Evolutionary conservation across 78 protist genomes (phyloP), one percentile per base, ranked within the genome.

Genomic region (Dictyostelium citrinum): DNA sequence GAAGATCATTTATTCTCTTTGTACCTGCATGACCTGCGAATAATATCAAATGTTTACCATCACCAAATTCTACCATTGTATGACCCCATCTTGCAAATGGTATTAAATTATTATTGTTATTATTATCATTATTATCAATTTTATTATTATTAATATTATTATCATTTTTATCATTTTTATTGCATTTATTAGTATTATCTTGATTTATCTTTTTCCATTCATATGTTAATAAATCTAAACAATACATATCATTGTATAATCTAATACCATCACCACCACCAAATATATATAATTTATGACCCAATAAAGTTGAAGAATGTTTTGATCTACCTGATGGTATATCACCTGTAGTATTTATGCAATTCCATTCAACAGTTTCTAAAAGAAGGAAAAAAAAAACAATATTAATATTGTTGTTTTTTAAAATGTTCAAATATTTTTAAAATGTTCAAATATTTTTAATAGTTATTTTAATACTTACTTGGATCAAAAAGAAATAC

Each of bases 181-280:
- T n/a, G 9, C 22, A 1, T 5, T 22, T 17, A 12, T 22, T 16
- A n/a, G 17, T 58, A 24, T 49, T 49, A 7, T 75, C 90, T 67
- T 24, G 72, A 55, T 16, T 55, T 70, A 70, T 70, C 35, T 70
- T 70, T 17, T 45, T 35, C 93, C 93, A 88, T 20, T 67, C n/a
- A 72, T 61, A n/a, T 14, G 49, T 67, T n/a, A 14, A 24, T 16
- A 82, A 55, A 79, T 91, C 91, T 10, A 91, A 24, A 55, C 22
- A 55, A 72, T 31, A 91, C 70, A 83, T 86, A 75, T 91, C 95
- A 71, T 83, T 91, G 27, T 81, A 76, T 22, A 84, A 76, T 79
- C 92, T 82, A 49, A 79, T 83, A 60, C 95, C 95, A 72, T 83
- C 95, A 17, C 95, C 86, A 17, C 95, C 95, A 60, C 95, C 95